Conservation (phyloP, 257 asterid species). For the Salvia splendens region DNA sequence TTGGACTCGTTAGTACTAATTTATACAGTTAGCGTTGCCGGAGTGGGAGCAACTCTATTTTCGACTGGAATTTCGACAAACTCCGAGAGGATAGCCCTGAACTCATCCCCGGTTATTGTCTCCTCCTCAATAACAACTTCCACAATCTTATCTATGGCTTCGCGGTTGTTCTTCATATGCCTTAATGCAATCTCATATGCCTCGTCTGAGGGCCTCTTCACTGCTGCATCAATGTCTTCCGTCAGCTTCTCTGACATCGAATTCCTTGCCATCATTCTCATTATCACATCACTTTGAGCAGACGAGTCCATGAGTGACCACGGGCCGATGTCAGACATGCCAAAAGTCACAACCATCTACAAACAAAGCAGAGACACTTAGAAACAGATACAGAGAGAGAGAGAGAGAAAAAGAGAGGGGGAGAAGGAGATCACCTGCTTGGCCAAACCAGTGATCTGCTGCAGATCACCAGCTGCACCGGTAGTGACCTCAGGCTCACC, state of each 20-base stretch:
- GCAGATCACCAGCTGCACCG: constrained; percentile 95
- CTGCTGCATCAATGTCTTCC: constrained; percentile 86
- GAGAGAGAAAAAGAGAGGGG: not conserved
- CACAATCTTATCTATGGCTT: constrained; percentile 88
- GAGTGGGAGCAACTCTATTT: constrained; percentile 60
- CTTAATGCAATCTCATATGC: constrained; percentile 81
- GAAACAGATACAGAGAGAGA: not conserved
- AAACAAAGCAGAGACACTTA: not conserved
- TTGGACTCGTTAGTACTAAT: not conserved
- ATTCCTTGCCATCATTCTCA: constrained; percentile 98
- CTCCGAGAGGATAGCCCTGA: constrained; percentile 81
- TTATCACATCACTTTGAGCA: constrained; percentile 78
- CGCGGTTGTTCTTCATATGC: constrained; percentile 81
- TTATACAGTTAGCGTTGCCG: constrained; percentile 63
- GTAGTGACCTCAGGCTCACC: constrained; percentile 99
- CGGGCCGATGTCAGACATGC: constrained; percentile 94
- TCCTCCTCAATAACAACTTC: constrained; percentile 93
- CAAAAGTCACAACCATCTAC: constrained; percentile 92
- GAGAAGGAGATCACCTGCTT: constrained; percentile 59
- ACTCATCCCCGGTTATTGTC: constrained; percentile 89
- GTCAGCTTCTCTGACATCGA: constrained; percentile 96
- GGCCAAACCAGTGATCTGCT: constrained; percentile 94
- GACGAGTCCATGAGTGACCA: constrained; percentile 87
- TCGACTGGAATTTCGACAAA: constrained; percentile 80
- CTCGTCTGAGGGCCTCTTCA: constrained; percentile 71